Base-by-base conservation (phyloP, 1,284 basidiomycete species). In the Microstroma glucosiphilum region DNA sequence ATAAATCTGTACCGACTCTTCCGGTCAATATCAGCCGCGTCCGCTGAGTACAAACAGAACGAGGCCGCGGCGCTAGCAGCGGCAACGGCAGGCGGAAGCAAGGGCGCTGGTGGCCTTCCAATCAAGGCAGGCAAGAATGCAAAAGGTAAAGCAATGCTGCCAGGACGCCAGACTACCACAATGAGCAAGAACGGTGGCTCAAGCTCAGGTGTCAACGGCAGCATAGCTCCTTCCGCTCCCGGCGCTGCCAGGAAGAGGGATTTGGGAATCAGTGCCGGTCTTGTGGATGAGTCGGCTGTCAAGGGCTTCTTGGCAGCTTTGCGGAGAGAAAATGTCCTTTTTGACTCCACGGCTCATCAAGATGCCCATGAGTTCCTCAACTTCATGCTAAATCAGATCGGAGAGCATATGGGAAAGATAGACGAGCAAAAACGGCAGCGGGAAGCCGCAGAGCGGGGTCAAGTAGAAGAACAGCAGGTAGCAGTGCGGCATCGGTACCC, bases 321-420 rank as follows among this genome's bases (percentile, higher is more conserved):
- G 49, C 68, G 69, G 61, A 68, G 70, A n/a, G 69, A 71, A 41
- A 75, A 72, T 40, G 68, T 72, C 17, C 62, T 77, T 30, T 78
- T 78, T 43, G 73, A 77, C 62, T 69, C 63, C 56, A 77, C 69
- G 30, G 72, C 72, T 70, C 76, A 78, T 75, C 92, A 96, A 78
- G 93, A 96, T 79, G 92, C 92, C 1, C 92, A 96, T 80, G 94
- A 98, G 81, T 96, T 98, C 80, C 83, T 97, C 59, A 96, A 94
- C 78, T 96, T 89, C 81, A 82, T 96, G 40, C 83, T 98, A 64
- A 98, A 98, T 80, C 87, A 86, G 79, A 88, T 97, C 59, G 89
- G 91, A 41, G 93, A 97, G 80, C 92, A 96, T 77, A 86, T 97
- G 68, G 89, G 91, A 72, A 85, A 86, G 26, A 63, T 64, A 26